These are phyloP conservation scores for Sisymbrium altissimum DNA, from an alignment of 345 rosid genomes.

Conservation along the genomic window DNA sequence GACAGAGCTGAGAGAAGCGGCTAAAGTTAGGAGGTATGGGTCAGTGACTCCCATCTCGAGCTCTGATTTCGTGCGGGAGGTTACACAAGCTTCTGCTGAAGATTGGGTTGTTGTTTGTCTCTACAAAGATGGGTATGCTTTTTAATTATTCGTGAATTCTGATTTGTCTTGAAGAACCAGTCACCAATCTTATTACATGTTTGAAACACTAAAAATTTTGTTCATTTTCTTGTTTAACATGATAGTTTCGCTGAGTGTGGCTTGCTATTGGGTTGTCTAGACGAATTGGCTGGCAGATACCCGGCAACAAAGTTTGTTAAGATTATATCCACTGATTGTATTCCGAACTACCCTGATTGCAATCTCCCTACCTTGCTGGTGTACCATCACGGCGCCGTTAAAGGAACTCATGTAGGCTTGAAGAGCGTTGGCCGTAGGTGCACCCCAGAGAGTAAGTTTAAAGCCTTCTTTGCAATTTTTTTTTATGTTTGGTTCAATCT, in stretches of 20 bases:
- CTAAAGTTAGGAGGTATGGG: conserved; percentile 63
- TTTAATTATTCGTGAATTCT: not conserved
- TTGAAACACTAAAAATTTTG: not conserved
- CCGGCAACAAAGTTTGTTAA: conserved; percentile 94
- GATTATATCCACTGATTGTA: conserved; percentile 93
- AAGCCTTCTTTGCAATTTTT: not conserved
- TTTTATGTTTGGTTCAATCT: not conserved
- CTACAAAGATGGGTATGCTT: conserved; percentile 85
- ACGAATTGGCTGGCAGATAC: conserved; percentile 75
- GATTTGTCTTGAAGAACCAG: not conserved
- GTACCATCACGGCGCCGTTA: conserved; percentile 81
- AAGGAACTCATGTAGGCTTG: conserved; percentile 85
- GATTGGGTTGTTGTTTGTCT: conserved; percentile 93
- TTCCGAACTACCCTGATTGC: conserved; percentile 85
- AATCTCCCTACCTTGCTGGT: conserved; percentile 91
- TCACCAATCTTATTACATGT: not conserved
- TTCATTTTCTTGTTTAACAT: conserved; percentile 2
- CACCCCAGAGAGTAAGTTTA: conserved; percentile 77
- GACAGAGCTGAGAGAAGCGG: conserved; percentile 74
- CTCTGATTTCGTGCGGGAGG: conserved; percentile 86
- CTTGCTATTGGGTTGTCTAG: conserved; percentile 69
- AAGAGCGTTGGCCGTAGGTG: conserved; percentile 82
- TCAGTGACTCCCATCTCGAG: conserved; percentile 85
- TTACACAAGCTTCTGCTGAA: conserved; percentile 87
- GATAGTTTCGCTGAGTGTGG: conserved; percentile 71